Base-by-base conservation (phyloP, 2,329 filamentous ascomycete species). In the Penicillium decumbens region DNA sequence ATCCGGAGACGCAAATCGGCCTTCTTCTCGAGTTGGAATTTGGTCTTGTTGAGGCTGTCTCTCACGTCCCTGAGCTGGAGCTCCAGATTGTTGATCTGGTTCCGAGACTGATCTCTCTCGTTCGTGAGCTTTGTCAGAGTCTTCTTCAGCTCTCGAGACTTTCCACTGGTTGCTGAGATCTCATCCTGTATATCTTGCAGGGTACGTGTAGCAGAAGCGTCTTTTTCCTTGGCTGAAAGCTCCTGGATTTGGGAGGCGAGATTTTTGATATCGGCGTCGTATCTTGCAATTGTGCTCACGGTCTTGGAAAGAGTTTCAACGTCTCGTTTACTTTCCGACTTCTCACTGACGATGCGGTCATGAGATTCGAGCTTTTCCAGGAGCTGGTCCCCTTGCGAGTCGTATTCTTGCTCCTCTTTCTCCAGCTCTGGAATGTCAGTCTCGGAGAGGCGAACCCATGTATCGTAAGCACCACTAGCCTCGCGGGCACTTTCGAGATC, bases 181-280 rank as follows among this genome's bases (percentile, higher is more conserved):
- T 90, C 81, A 45, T 88, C 84, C 60, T 93, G 87, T 45, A 97
- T 90, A 57, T 93, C 88, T 46, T 95, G 88, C 6, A 89, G 79
- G 27, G 87, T 88, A 54, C 88, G 82, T 12, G 81, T 80, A 8
- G 78, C 69, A 10, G 81, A 80, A 24, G 79, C 77, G 12, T 84
- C 81, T 62, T 86, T 83, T 64, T 96, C 87, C 58, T 90, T 89
- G 7, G 83, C 83, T 50, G 82, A 77, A 43, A 95, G 80, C 46
- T 87, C 83, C 48, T 85, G 77, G 43, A 96, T 85, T 66, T 95
- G 87, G 33, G 73, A 72, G 61, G 88, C 81, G 4, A 88, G 83
- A 32, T 84, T 83, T 41, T 77, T 76, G 51, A 92, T 87, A 39
- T 95, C 89, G 52, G 77, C 80, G 55, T 83, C 75, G 38, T 85